These are phyloP conservation scores for Chionographis japonica DNA, from an alignment of 106 monocot genomes.

Conservation along the genomic window DNA sequence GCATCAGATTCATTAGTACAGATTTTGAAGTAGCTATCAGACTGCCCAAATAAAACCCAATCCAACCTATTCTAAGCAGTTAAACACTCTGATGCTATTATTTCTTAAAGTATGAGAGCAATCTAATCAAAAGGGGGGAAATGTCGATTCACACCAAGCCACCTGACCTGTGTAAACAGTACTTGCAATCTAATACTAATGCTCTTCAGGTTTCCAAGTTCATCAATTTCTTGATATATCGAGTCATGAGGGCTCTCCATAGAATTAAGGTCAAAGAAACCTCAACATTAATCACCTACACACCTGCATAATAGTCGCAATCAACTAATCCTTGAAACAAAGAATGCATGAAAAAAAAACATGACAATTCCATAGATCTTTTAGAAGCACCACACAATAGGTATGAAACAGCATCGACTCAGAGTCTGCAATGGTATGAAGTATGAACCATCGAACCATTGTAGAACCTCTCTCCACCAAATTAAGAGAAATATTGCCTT, in stretches of 20 bases:
- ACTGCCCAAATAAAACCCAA: not conserved
- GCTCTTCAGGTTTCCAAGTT: not conserved
- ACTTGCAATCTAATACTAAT: not conserved
- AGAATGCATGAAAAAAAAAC: no score
- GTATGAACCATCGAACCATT: no score
- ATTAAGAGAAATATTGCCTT: no score
- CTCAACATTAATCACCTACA: no score
- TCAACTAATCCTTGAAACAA: no score
- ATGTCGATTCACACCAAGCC: not conserved
- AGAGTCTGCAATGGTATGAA: no score
- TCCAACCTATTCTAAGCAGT: not conserved
- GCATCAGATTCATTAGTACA: not conserved
- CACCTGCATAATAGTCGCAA: no score
- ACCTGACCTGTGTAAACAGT: slow-evolving; percentile 3
- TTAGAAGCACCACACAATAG: no score
- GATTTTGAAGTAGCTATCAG: not conserved
- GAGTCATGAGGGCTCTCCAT: not conserved
- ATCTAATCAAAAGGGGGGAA: not conserved
- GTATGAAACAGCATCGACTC: no score
- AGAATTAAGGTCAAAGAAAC: no score
- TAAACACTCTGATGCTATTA: not conserved
- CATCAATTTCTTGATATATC: not conserved
- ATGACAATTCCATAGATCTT: no score
- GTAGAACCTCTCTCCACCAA: no score
- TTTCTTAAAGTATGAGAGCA: not conserved